Conservation (phyloP, 202 grass and related monocot species). For the Schoenoplectus tabernaemontani region DNA sequence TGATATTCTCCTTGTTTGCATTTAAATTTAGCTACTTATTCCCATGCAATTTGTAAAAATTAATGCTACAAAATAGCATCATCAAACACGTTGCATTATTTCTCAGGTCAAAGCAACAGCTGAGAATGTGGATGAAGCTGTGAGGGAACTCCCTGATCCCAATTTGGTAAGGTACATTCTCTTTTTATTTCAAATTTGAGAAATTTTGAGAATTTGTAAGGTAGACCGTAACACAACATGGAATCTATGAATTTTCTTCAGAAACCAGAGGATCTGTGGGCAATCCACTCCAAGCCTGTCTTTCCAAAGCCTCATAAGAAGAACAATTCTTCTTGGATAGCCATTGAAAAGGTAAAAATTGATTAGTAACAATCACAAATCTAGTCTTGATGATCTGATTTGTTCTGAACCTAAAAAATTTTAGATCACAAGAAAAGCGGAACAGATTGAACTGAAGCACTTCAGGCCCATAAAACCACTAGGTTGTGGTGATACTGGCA, state of each 20-base stretch:
- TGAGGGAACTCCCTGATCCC: slow-evolving; percentile 98
- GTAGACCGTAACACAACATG: not conserved
- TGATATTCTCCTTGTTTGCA: not conserved
- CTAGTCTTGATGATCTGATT: not conserved
- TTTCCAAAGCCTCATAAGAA: slow-evolving; percentile 91
- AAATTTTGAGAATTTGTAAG: slow-evolving; percentile 5
- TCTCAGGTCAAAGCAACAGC: slow-evolving; percentile 97
- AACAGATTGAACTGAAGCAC: slow-evolving; percentile 78
- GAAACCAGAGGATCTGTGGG: slow-evolving; percentile 91
- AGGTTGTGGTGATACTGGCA: slow-evolving; percentile 95
- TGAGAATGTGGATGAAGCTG: slow-evolving; percentile 94
- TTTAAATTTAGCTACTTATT: slow-evolving; percentile 15
- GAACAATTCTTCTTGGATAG: slow-evolving; percentile 76
- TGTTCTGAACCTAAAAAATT: not conserved
- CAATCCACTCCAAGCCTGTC: slow-evolving; percentile 61
- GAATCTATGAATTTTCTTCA: slow-evolving; percentile 36
- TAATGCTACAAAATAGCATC: not conserved
- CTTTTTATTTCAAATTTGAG: slow-evolving; percentile 25
- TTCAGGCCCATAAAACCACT: slow-evolving; percentile 87
- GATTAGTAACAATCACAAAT: not conserved
- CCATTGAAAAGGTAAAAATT: slow-evolving; percentile 67
- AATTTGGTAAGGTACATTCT: slow-evolving; percentile 96
- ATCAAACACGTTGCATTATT: not conserved
- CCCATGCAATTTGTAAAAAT: not conserved
- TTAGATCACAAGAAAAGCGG: slow-evolving; percentile 52